Percentiles rank a stretch among this genome's conserved stretches.
These are phyloP conservation scores for Annona squamosa DNA, from an alignment of 164 flowering plant species.

Conservation along the genomic window DNA sequence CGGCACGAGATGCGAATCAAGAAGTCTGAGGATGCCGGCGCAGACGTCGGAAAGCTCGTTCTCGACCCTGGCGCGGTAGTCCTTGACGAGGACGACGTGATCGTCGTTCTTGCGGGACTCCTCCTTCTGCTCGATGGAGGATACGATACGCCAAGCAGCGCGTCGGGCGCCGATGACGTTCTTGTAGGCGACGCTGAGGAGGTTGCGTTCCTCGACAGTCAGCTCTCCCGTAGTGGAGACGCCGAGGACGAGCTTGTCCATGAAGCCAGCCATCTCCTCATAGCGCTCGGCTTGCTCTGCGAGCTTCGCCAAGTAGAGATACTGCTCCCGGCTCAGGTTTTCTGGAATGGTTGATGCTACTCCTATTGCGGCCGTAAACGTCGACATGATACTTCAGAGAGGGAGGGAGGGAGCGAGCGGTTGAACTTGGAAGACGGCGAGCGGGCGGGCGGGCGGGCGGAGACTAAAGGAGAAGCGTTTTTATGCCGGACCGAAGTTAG, in stretches of 20 bases:
- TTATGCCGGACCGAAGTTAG: neutral
- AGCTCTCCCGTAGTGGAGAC: slow-evolving; percentile 42
- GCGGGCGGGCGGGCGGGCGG: neutral
- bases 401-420: neutral
- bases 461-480: neutral
- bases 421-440: neutral
- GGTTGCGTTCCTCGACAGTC: slow-evolving; percentile 79
- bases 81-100: slow-evolving; percentile 51
- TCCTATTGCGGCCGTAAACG: neutral
- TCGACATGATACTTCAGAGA: neutral
- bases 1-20: slow-evolving; percentile 50
- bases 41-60: slow-evolving; percentile 51
- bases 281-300: slow-evolving; percentile 84
- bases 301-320: slow-evolving; percentile 69
- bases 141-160: slow-evolving; percentile 82
- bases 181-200: slow-evolving; percentile 80
- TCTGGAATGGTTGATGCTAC: slow-evolving; percentile 23
- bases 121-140: slow-evolving; percentile 91
- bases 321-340: slow-evolving; percentile 54
- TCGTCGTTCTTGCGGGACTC: slow-evolving; percentile 73
- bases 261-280: slow-evolving; percentile 84
- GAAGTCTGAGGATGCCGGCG: slow-evolving; percentile 46
- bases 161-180: slow-evolving; percentile 82
- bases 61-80: slow-evolving; percentile 65
- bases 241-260: slow-evolving; percentile 58